Conservation (phyloP, 805 yeast species). For the Candida ipomoeae region DNA sequence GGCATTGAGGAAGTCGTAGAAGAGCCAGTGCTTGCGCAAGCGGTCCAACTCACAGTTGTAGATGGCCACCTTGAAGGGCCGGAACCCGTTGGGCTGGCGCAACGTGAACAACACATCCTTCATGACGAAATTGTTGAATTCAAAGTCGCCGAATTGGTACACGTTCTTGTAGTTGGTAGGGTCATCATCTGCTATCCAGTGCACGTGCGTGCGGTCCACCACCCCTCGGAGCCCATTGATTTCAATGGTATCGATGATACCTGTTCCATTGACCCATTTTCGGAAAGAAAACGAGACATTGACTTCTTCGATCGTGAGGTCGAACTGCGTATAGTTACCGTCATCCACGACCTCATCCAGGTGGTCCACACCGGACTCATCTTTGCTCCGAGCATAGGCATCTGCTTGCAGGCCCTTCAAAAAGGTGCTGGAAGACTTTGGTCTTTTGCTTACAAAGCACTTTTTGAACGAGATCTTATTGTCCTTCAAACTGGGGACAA, state of each 20-base stretch:
- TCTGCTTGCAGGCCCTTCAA: conserved; percentile 70
- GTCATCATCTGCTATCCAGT: conserved; percentile 77
- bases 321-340: conserved; percentile 96
- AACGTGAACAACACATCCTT: conserved; percentile 82
- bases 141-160: conserved; percentile 86
- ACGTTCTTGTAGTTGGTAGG: conserved; percentile 75
- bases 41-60: conserved; percentile 77
- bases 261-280: conserved; percentile 88
- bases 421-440: conserved; percentile 52
- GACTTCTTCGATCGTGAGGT: conserved; percentile 81
- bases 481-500: conserved; percentile 89
- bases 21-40: conserved; percentile 89
- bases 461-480: conserved; percentile 81
- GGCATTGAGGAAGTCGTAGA: conserved; percentile 82
- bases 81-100: conserved; percentile 72
- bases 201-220: conserved; percentile 83
- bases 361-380: conserved; percentile 6
- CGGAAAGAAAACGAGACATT: conserved; percentile 73
- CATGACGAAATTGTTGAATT: conserved; percentile 74
- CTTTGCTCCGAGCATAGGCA: conserved; percentile 55
- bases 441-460: conserved; percentile 83
- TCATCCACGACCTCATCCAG: conserved; percentile 51
- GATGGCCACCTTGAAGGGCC: conserved; percentile 84
- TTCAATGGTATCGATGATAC: conserved; percentile 73
- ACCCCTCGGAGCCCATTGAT: conserved; percentile 87